A percentile compares a stretch with the other conserved stretches of the same genome.
These are phyloP conservation scores for Eucalyptus erythrocorys DNA, from an alignment of 345 rosid species.

Conservation along the genomic window DNA sequence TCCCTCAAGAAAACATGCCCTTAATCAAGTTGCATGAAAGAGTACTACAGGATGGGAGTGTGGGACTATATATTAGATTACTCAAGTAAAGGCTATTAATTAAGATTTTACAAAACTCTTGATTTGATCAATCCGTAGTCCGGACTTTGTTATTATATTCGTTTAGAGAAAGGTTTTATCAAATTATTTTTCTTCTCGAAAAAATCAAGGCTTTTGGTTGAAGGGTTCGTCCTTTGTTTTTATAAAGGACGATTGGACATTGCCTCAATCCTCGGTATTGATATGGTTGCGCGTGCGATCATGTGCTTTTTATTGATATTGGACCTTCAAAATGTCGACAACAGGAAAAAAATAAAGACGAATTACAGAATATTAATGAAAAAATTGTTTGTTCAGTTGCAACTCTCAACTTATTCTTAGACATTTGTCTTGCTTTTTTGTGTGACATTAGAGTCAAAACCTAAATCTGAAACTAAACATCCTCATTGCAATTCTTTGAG, in stretches of 20 bases:
- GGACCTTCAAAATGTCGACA: no score
- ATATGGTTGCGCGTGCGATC: rapidly evolving
- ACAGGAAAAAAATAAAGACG: no score
- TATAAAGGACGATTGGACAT: rapidly evolving
- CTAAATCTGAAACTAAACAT: rapidly evolving
- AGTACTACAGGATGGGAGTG: rapidly evolving
- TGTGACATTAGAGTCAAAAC: rapidly evolving
- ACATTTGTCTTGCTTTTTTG: no score
- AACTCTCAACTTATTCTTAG: rapidly evolving
- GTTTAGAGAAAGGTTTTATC: neutral
- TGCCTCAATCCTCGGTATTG: rapidly evolving
- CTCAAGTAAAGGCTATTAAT: no score
- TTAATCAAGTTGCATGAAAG: rapidly evolving
- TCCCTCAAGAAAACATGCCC: no score
- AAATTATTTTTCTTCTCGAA: no score
- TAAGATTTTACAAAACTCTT: no score
- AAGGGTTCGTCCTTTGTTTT: neutral
- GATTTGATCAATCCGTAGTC: no score
- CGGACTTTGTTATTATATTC: no score
- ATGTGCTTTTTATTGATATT: rapidly evolving
- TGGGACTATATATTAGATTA: no score
- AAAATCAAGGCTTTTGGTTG: neutral
- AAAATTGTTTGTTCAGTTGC: rapidly evolving
- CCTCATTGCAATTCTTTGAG: rapidly evolving
- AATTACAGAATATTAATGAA: no score